Evolutionary conservation across 1,284 basidiomycete genomes (phyloP), one percentile per base, ranked within the genome.

Genomic region (Athelia sp.): DNA sequence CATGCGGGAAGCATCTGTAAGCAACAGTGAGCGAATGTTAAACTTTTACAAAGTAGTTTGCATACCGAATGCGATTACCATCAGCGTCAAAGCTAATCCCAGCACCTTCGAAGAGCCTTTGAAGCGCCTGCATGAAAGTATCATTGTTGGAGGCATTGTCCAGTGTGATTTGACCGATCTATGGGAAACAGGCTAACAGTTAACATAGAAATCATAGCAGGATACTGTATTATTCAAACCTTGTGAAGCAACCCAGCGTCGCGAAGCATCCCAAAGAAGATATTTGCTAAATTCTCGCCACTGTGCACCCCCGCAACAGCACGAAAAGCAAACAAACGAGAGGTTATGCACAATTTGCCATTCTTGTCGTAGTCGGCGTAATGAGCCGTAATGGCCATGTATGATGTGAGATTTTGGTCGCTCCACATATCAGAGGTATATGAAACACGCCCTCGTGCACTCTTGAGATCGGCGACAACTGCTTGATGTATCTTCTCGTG

Each of bases 1-100:
- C 49, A 35, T 68, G 67, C 0, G 62, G 65, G 49, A 68, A 68
- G 47, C 67, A 69, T 17, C 67, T 69, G 23, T 10, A 45, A 14
- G 17, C 32, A 14, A 26, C n/a, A n/a, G n/a, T n/a, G n/a, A n/a
- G n/a, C n/a, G n/a, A n/a, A n/a, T n/a, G n/a, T n/a, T n/a, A n/a
- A n/a, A n/a, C n/a, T n/a, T n/a, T n/a, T n/a, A n/a, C 32, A 11
- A 34, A 34, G 18, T 31, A 38, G 4, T 4, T 13, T n/a, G 21
- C 53, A 15, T 34, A 57, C 17, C 35, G 47, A 19, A 54, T 19
- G 14, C 24, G 21, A 26, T 53, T 52, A 22, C 46, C 24, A 4
- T 31, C 14, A 14, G n/a, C 15, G 29, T 46, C 24, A 19, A 49
- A 48, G 23, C 47, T 43, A 13, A 38, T 43, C 21, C 36, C 44